A percentile compares a stretch with the other conserved stretches of the same genome.
These are phyloP conservation scores for Pseudogymnoascus sp. DNA, from an alignment of 2,329 filamentous ascomycete genomes.

Conservation along the genomic window DNA sequence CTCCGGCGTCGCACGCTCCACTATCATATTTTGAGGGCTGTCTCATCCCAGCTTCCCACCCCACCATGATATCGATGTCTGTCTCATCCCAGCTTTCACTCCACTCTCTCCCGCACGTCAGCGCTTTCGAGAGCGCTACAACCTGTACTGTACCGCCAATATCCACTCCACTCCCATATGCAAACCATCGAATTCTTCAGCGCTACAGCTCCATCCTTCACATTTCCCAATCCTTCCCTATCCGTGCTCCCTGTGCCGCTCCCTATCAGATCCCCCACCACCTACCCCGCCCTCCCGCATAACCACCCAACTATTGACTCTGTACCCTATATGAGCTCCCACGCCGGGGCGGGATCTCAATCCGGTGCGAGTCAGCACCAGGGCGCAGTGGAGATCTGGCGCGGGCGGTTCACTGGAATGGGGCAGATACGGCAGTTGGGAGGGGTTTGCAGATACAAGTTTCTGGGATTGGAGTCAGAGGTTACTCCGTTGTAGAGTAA, in stretches of 20 bases:
- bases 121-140: neutral
- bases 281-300: neutral
- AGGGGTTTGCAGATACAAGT: neutral
- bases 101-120: neutral
- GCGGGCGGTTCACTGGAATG: neutral
- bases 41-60: neutral
- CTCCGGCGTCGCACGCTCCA: neutral
- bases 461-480: neutral
- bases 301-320: conserved; percentile 1
- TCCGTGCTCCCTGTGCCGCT: neutral
- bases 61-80: neutral
- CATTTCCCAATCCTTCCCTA: neutral
- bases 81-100: neutral
- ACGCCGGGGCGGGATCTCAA: neutral
- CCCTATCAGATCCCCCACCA: neutral
- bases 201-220: neutral
- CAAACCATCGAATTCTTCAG: neutral
- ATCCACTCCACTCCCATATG: neutral
- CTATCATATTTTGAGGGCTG: neutral
- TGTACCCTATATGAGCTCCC: neutral
- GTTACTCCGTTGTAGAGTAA: neutral
- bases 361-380: neutral
- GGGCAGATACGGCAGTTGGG: neutral
- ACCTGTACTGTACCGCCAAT: neutral
- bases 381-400: neutral